Evolutionary conservation across 805 yeast species (phyloP).

Genomic region (Nakazawaea laoshanensis): DNA sequence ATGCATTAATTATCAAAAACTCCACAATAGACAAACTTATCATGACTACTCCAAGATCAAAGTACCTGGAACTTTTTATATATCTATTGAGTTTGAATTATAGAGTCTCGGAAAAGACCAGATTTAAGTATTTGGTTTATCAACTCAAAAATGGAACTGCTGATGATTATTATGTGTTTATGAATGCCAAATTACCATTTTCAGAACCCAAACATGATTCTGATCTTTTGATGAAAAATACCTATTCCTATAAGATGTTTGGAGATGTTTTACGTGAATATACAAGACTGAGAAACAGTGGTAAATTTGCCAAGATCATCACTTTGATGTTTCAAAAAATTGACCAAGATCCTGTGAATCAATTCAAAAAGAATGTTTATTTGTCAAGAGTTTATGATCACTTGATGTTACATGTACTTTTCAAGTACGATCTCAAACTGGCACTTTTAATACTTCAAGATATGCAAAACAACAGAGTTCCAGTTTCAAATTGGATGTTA

Average conservation of each 20-base stretch:
- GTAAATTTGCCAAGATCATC: conserved; percentile 2
- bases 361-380: background rate
- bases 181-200: conserved; percentile 3
- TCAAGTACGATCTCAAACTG: conserved; percentile 4
- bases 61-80: conserved; percentile 4
- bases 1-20: background rate
- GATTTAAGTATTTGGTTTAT: background rate
- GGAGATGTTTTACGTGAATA: conserved; percentile 2
- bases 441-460: conserved; percentile 7
- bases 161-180: conserved; percentile 3
- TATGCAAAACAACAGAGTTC: conserved; percentile 7
- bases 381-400: conserved; percentile 7
- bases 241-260: conserved; percentile 5
- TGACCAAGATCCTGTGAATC: background rate
- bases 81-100: conserved; percentile 3
- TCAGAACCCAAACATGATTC: conserved; percentile 3
- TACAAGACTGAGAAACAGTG: conserved; percentile 1
- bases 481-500: conserved; percentile 7
- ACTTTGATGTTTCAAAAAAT: conserved; percentile 8
- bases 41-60: background rate
- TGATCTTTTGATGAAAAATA: conserved; percentile 4
- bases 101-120: background rate
- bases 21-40: background rate
- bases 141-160: conserved; percentile 1
- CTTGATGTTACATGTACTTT: conserved; percentile 5